phyloP scores from a whole-genome alignment of 257 asterid genomes.

The Solanum neorickii region DNA sequence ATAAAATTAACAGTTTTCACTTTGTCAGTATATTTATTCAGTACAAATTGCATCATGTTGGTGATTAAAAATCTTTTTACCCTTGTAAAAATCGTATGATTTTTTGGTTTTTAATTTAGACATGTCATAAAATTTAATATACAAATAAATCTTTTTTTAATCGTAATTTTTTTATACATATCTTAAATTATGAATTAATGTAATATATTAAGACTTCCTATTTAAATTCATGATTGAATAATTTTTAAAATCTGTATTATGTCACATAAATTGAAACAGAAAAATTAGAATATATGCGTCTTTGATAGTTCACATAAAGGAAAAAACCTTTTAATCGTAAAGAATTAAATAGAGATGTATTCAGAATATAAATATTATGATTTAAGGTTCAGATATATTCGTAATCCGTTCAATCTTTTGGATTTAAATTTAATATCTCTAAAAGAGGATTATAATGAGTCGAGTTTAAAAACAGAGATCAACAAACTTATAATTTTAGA shows the following conservation, averaged over 20 bases:
- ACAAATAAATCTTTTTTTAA: not conserved
- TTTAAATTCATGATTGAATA: no score
- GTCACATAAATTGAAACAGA: no score
- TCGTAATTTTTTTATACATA: no score
- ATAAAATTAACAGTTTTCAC: not conserved
- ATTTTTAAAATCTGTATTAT: fast-evolving
- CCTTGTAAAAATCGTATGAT: not conserved
- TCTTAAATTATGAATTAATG: no score
- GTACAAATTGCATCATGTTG: not conserved
- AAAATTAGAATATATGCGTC: fast-evolving
- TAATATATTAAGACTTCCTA: no score
- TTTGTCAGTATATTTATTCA: not conserved
- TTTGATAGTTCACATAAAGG: no score
- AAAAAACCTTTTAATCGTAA: no score
- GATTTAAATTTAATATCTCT: not conserved
- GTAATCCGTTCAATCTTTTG: no score
- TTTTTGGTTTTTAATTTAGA: not conserved
- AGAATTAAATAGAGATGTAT: no score
- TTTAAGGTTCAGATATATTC: not conserved
- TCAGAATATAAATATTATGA: no score
- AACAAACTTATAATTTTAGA: no score
- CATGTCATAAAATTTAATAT: not conserved
- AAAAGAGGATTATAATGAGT: not conserved
- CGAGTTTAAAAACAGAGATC: no score
- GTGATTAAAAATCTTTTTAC: not conserved